Percentiles rank a stretch among this genome's conserved stretches.
Conservation (phyloP, 768 basidiomycete species). For the Auricularia auricula-judae region DNA sequence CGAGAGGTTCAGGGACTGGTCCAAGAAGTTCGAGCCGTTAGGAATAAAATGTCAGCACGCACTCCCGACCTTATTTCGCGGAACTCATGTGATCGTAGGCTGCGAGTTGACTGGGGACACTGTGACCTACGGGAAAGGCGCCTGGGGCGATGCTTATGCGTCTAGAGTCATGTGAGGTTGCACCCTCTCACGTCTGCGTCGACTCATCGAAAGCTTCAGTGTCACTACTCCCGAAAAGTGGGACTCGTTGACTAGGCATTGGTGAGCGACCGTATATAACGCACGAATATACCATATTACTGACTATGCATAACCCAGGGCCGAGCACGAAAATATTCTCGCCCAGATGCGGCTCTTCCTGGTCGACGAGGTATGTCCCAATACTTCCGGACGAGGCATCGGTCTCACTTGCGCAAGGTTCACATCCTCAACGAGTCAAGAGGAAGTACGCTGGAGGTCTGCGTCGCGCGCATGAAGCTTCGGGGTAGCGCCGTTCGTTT, state of each 20-base stretch:
- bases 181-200: neutral
- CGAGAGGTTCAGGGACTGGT: constrained; percentile 81
- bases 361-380: constrained; percentile 66
- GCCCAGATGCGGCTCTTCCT: constrained; percentile 70
- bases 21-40: constrained; percentile 59
- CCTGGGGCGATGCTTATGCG: constrained; percentile 63
- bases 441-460: constrained; percentile 88
- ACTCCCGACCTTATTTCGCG: neutral
- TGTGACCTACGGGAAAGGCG: constrained; percentile 46
- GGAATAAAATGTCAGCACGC: constrained; percentile 57
- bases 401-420: constrained; percentile 38
- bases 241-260: constrained; percentile 86
- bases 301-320: constrained; percentile 25
- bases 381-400: neutral
- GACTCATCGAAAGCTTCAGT: neutral
- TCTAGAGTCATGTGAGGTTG: constrained; percentile 65
- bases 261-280: constrained; percentile 29
- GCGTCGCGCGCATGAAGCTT: constrained; percentile 87
- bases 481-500: constrained; percentile 65
- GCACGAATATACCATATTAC: no score
- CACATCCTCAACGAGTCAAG: constrained; percentile 86
- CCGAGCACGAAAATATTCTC: constrained; percentile 52
- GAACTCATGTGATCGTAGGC: constrained; percentile 32
- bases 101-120: constrained; percentile 93
- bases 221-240: constrained; percentile 67